Conservation (phyloP, 768 basidiomycete genomes). For the Agrocybe pediades region DNA sequence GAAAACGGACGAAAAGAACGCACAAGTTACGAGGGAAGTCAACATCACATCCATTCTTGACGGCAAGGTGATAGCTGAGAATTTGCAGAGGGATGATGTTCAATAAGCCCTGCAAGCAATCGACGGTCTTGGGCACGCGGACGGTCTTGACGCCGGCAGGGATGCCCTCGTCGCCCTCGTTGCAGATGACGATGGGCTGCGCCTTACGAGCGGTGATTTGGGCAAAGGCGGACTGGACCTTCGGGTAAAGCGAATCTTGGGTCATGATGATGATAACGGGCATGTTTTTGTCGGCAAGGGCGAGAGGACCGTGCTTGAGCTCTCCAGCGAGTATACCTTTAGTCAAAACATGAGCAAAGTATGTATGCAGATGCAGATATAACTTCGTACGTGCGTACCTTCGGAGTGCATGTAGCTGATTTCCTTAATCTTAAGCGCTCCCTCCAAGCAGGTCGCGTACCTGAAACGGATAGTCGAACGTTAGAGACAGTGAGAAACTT, state of each 20-base stretch:
- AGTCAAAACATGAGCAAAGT: slow-evolving; percentile 1
- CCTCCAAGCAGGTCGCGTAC: slow-evolving; percentile 96
- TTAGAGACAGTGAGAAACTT: not conserved
- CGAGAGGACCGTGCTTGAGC: slow-evolving; percentile 97
- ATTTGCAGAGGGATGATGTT: slow-evolving; percentile 97
- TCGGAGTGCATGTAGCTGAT: slow-evolving; percentile 91
- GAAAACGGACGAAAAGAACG: slow-evolving; percentile 31
- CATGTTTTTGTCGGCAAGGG: slow-evolving; percentile 98
- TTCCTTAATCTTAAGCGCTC: slow-evolving; percentile 99
- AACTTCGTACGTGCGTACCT: slow-evolving; percentile 40
- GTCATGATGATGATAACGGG: slow-evolving; percentile 99
- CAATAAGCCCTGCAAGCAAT: slow-evolving; percentile 91
- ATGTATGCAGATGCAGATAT: not conserved
- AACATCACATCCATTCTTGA: slow-evolving; percentile 95
- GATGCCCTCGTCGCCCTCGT: slow-evolving; percentile 86
- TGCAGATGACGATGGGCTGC: slow-evolving; percentile 92
- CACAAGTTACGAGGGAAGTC: slow-evolving; percentile 98
- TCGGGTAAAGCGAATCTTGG: slow-evolving; percentile 95
- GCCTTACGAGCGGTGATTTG: slow-evolving; percentile 99
- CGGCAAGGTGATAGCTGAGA: slow-evolving; percentile 93
- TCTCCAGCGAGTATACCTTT: slow-evolving; percentile 94
- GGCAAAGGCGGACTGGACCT: slow-evolving; percentile 93
- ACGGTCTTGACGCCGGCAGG: slow-evolving; percentile 79
- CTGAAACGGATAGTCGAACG: slow-evolving; percentile 38
- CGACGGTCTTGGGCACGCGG: slow-evolving; percentile 92